Conservation (phyloP, 495 filamentous ascomycete genomes). For the Neurospora tetrasperma region DNA sequence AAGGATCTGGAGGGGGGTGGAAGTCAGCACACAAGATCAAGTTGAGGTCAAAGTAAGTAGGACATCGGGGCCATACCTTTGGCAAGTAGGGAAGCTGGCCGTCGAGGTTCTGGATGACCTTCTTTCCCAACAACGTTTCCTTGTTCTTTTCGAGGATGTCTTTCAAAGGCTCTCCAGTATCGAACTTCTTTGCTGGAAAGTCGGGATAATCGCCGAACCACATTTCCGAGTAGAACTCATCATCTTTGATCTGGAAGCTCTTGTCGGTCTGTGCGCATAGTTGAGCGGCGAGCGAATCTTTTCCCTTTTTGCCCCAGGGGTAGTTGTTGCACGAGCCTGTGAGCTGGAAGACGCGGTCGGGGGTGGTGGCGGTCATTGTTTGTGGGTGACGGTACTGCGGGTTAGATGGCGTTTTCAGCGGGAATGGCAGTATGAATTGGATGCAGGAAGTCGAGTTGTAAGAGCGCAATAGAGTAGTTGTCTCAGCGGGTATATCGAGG, state of each 20-base stretch:
- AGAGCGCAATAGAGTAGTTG: not conserved
- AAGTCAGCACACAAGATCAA: not conserved
- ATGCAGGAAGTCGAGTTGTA: not conserved
- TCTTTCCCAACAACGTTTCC: constrained; percentile 52
- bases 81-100: constrained; percentile 62
- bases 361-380: constrained; percentile 5
- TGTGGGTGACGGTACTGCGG: not conserved
- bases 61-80: constrained; percentile 37
- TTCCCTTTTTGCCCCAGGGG: constrained; percentile 61
- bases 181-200: constrained; percentile 52
- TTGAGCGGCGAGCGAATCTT: constrained; percentile 57
- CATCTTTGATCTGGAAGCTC: constrained; percentile 59
- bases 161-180: constrained; percentile 52
- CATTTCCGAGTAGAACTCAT: constrained; percentile 56
- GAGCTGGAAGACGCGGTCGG: constrained; percentile 37
- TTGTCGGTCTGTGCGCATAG: constrained; percentile 55
- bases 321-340: constrained; percentile 46
- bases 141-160: constrained; percentile 56
- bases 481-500: not conserved
- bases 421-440: not conserved
- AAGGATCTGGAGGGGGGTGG: constrained; percentile 39
- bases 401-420: not conserved
- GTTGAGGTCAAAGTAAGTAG: too few relatives aligned
- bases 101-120: constrained; percentile 52
- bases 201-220: constrained; percentile 78